Percentiles rank a stretch among this genome's conserved stretches.
These are phyloP conservation scores for Adansonia madagascariensis DNA, from an alignment of 441 rosid genomes.

Conservation along the genomic window DNA sequence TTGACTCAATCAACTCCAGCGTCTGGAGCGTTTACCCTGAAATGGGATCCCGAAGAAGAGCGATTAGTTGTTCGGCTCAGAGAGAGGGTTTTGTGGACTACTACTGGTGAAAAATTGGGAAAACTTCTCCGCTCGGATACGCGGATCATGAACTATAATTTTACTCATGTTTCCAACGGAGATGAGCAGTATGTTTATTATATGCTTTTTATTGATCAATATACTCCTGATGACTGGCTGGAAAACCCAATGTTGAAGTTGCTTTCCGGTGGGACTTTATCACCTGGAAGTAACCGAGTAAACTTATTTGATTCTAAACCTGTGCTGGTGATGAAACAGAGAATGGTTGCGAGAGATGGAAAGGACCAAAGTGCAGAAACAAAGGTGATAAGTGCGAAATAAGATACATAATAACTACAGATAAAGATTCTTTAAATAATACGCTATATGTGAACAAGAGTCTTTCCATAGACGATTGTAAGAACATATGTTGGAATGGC, in stretches of 20 bases:
- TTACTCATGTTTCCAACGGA: conserved; percentile 32
- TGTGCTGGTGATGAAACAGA: neutral
- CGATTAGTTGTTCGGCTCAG: conserved; percentile 23
- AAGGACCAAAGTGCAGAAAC: conserved; percentile 30
- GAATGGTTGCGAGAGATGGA: conserved; percentile 17
- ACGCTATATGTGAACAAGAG: neutral
- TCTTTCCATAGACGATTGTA: neutral
- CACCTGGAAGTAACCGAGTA: too few relatives aligned
- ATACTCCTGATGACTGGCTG: too few relatives aligned
- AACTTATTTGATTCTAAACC: neutral
- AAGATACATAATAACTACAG: neutral
- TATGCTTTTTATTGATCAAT: neutral
- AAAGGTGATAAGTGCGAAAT: neutral
- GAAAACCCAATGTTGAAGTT: neutral
- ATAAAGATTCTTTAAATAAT: neutral
- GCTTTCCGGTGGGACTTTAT: neutral
- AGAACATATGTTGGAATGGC: conserved; percentile 12
- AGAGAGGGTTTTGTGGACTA: conserved; percentile 29
- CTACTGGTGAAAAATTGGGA: conserved; percentile 4
- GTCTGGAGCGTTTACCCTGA: conserved; percentile 35
- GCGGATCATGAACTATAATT: neutral
- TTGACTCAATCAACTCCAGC: conserved; percentile 21
- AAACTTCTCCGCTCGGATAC: neutral
- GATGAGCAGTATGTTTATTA: conserved; percentile 30
- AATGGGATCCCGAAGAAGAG: conserved; percentile 6